phyloP scores from a whole-genome alignment of 192 early-diverging fungal species.

The Backusella sp. region DNA sequence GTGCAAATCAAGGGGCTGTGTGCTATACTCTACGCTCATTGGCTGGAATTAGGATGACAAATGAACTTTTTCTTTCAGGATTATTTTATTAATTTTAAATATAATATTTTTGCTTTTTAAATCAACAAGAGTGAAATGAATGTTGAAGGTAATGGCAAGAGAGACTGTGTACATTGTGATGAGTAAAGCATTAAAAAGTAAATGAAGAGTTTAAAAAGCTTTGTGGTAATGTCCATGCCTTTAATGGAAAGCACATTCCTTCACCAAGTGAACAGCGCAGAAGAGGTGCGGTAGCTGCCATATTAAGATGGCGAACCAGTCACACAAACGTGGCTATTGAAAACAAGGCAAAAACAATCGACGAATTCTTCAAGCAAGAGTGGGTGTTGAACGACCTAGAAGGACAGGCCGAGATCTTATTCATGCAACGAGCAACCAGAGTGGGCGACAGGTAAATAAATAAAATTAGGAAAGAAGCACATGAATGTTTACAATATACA shows the following conservation, averaged over 20 bases:
- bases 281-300: slow-evolving; percentile 23
- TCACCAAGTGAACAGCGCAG: slow-evolving; percentile 23
- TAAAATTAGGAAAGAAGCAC: background rate
- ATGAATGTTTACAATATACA: background rate
- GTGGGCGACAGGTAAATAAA: slow-evolving; percentile 22
- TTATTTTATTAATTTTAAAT: background rate
- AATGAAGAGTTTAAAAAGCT: slow-evolving; percentile 5
- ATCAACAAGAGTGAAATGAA: background rate
- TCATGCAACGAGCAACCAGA: slow-evolving; percentile 33
- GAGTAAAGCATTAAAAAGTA: background rate
- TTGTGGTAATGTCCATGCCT: background rate
- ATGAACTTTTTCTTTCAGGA: background rate
- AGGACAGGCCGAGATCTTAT: slow-evolving; percentile 27
- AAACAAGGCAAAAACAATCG: background rate
- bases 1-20: background rate
- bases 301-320: slow-evolving; percentile 21
- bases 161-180: background rate
- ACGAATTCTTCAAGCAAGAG: slow-evolving; percentile 16
- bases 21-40: background rate
- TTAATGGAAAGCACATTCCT: slow-evolving; percentile 6
- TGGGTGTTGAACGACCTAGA: slow-evolving; percentile 22
- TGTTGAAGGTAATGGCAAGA: background rate
- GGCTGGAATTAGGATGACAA: slow-evolving; percentile 1
- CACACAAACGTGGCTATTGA: background rate
- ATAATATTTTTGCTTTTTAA: background rate